Percentiles rank a stretch among this genome's conserved stretches.
Evolutionary conservation across 768 basidiomycete genomes (phyloP).

Genomic region (Rhizopogon salebrosus): DNA sequence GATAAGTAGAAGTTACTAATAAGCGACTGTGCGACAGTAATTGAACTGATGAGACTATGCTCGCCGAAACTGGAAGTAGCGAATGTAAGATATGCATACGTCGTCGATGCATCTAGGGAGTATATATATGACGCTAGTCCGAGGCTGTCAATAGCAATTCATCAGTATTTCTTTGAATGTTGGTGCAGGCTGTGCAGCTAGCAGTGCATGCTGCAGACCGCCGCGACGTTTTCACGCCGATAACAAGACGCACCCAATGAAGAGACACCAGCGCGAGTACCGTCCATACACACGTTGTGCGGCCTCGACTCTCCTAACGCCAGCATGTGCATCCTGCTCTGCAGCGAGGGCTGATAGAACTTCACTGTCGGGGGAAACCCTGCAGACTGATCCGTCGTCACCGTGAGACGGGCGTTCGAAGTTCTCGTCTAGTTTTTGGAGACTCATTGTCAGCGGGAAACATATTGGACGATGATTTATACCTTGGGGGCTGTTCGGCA

Average conservation of each 20-base stretch:
- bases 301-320: slow-evolving; percentile 47
- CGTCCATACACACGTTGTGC: slow-evolving; percentile 47
- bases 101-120: slow-evolving; percentile 67
- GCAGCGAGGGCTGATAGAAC: background rate
- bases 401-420: background rate
- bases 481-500: slow-evolving; percentile 15
- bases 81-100: slow-evolving; percentile 56
- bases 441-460: slow-evolving; percentile 2
- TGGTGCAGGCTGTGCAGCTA: no score
- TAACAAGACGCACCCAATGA: slow-evolving; percentile 42
- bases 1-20: slow-evolving; percentile 38
- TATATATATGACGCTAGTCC: slow-evolving; percentile 73
- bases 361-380: background rate
- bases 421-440: slow-evolving; percentile 2
- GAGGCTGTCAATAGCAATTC: slow-evolving; percentile 28
- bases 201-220: background rate
- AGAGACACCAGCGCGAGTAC: slow-evolving; percentile 55
- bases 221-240: background rate
- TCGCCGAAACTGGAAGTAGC: slow-evolving; percentile 49
- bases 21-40: slow-evolving; percentile 49
- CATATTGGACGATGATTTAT: background rate
- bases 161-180: no score
- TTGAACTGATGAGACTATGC: slow-evolving; percentile 52
- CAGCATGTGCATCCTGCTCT: slow-evolving; percentile 28
- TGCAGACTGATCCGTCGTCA: background rate